Evolutionary conservation across 768 basidiomycete species (phyloP).

Genomic region (Mycena capillaripes): DNA sequence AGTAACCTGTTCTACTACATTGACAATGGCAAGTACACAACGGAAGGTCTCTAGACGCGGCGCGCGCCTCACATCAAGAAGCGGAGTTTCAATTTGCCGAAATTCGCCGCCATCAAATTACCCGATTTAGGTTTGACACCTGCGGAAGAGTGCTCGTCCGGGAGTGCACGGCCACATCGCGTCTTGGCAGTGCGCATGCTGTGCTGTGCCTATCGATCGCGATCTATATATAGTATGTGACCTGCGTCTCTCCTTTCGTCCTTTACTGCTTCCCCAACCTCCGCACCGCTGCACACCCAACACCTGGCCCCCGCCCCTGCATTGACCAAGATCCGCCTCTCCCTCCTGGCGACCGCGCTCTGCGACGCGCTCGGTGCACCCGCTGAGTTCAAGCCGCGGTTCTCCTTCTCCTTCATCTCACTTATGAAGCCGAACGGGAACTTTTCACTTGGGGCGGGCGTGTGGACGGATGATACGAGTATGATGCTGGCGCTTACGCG

Average conservation of each 20-base stretch:
- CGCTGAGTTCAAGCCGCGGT: constrained; percentile 54
- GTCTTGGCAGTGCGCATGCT: constrained; percentile 10
- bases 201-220: constrained; percentile 14
- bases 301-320: constrained; percentile 43
- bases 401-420: constrained; percentile 52
- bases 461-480: constrained; percentile 65
- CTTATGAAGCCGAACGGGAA: constrained; percentile 56
- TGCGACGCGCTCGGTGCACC: constrained; percentile 63
- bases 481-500: constrained; percentile 61
- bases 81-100: too few relatives aligned
- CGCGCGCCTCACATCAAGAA: too few relatives aligned
- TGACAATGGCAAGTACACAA: too few relatives aligned
- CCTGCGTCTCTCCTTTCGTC: background rate
- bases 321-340: constrained; percentile 54
- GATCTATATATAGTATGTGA: constrained; percentile 4
- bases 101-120: too few relatives aligned
- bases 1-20: too few relatives aligned
- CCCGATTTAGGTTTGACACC: too few relatives aligned
- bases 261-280: constrained; percentile 16
- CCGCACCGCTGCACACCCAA: constrained; percentile 44
- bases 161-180: background rate
- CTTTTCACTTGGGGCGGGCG: constrained; percentile 53
- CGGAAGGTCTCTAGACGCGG: too few relatives aligned
- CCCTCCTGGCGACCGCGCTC: constrained; percentile 57
- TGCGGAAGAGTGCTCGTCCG: too few relatives aligned